These are phyloP conservation scores for Taphrina sp. DNA, from an alignment of 1,139 yeast species.

Conservation along the genomic window DNA sequence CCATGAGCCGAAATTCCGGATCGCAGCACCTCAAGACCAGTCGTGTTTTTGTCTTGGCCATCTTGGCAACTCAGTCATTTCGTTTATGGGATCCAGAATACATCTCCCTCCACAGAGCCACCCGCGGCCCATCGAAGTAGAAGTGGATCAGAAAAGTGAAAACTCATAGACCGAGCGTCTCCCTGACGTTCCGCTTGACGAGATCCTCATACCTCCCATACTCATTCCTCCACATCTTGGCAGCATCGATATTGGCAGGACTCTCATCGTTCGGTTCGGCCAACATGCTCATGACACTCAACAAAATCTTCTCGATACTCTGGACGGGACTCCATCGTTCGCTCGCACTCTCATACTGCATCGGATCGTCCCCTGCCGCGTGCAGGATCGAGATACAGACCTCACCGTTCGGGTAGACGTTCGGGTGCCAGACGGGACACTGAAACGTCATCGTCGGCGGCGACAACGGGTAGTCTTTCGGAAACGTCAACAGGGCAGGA, in stretches of 20 bases:
- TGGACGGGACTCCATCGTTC: constrained; percentile 99
- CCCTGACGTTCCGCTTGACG: constrained; percentile 64
- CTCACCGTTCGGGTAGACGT: constrained; percentile 87
- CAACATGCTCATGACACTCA: constrained; percentile 91
- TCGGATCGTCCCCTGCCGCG: constrained; percentile 96
- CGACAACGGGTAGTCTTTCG: constrained; percentile 83
- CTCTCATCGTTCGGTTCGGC: constrained; percentile 96
- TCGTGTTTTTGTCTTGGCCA: no score
- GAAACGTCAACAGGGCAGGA: constrained; percentile 78
- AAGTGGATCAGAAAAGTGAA: no score
- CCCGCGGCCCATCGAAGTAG: no score
- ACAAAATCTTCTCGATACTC: constrained; percentile 86
- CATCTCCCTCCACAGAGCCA: no score
- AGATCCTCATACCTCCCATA: constrained; percentile 62
- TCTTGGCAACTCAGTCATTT: no score
- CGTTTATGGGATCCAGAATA: no score
- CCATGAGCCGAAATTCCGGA: no score
- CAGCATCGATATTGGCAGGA: constrained; percentile 96
- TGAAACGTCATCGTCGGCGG: constrained; percentile 85
- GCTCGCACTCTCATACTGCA: constrained; percentile 89
- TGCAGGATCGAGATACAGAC: constrained; percentile 94
- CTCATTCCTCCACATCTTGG: constrained; percentile 89
- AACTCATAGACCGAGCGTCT: constrained; percentile 62
- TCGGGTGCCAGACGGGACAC: constrained; percentile 87
- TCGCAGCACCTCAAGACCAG: no score